A percentile compares a stretch with the other conserved stretches of the same genome.
phyloP scores from a whole-genome alignment of 805 yeast species.

The Hanseniaspora opuntiae region DNA sequence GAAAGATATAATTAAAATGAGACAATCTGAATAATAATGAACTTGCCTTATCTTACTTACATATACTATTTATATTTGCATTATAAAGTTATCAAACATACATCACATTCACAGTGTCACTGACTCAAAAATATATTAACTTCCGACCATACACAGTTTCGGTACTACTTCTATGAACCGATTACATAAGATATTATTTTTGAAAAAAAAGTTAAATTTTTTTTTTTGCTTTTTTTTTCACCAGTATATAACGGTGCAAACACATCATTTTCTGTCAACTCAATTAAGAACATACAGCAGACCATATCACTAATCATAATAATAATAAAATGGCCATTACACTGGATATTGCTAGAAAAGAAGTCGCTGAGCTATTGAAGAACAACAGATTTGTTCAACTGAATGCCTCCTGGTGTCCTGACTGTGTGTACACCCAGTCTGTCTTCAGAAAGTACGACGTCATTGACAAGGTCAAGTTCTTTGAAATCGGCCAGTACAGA shows the following conservation, averaged over 20 bases:
- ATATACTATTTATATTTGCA: too few relatives aligned
- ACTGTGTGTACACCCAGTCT: constrained; percentile 49
- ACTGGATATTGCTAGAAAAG: constrained; percentile 8
- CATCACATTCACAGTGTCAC: too few relatives aligned
- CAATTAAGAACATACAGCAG: background rate
- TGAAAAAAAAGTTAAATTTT: too few relatives aligned
- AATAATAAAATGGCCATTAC: constrained; percentile 1
- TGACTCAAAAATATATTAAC: too few relatives aligned
- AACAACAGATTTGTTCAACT: constrained; percentile 40
- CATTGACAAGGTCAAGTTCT: constrained; percentile 34
- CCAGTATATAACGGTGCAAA: background rate
- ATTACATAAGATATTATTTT: too few relatives aligned
- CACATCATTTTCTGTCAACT: background rate
- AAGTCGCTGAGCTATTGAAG: constrained; percentile 7
- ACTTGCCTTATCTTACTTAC: too few relatives aligned
- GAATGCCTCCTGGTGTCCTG: constrained; percentile 69
- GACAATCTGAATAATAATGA: too few relatives aligned
- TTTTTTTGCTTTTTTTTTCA: too few relatives aligned
- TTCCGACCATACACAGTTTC: background rate
- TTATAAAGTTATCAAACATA: too few relatives aligned
- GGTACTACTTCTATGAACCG: background rate
- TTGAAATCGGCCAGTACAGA: constrained; percentile 32
- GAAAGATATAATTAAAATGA: too few relatives aligned
- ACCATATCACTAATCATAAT: background rate
- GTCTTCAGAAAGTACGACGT: constrained; percentile 44